phyloP scores from a whole-genome alignment of 768 basidiomycete species.

The Rhodocollybia butyracea region DNA sequence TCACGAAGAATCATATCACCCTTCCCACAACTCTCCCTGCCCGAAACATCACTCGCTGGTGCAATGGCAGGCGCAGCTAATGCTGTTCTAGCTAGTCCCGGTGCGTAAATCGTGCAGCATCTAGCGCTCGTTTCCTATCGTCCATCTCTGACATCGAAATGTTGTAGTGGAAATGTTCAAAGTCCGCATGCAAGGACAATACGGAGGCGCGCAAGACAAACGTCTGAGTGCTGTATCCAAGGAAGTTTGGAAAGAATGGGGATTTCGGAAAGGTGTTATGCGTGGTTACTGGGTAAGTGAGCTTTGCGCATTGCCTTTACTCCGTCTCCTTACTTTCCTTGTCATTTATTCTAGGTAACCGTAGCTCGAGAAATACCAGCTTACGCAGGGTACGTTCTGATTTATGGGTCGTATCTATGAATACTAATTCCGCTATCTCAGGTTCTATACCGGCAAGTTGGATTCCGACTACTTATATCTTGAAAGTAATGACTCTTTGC shows the following conservation, averaged over 20 bases:
- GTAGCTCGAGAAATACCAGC: conserved; percentile 93
- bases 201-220: conserved; percentile 79
- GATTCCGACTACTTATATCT: not conserved
- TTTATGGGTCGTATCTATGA: too few relatives aligned
- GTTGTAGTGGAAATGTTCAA: conserved; percentile 93
- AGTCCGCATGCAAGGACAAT: conserved; percentile 96
- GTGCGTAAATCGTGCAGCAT: conserved; percentile 27
- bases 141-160: too few relatives aligned
- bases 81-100: conserved; percentile 88
- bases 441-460: conserved; percentile 63
- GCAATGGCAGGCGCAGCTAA: conserved; percentile 92
- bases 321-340: too few relatives aligned
- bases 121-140: conserved; percentile 4
- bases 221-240: conserved; percentile 63
- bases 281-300: conserved; percentile 89
- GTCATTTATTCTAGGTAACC: too few relatives aligned
- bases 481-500: not conserved
- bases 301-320: too few relatives aligned
- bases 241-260: conserved; percentile 88
- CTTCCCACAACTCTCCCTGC: conserved; percentile 77
- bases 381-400: conserved; percentile 70
- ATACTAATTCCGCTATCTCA: conserved; percentile 27
- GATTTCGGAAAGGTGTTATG: conserved; percentile 88
- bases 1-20: conserved; percentile 85
- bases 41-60: conserved; percentile 81